Evolutionary conservation across 345 rosid genomes (phyloP).

Genomic region (Angophora floribunda): DNA sequence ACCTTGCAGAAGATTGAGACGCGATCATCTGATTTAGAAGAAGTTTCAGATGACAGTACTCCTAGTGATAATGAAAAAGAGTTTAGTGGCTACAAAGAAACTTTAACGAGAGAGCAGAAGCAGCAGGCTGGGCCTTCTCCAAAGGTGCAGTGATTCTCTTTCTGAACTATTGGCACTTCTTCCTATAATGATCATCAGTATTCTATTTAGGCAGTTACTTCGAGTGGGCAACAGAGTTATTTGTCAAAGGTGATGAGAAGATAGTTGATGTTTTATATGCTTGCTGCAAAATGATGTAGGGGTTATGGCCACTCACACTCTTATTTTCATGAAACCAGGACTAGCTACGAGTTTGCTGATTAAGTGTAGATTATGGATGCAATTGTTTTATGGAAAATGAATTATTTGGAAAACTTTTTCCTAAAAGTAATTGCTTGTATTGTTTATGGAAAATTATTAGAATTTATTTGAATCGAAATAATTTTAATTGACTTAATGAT

Average conservation of each 20-base stretch:
- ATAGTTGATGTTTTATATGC: not conserved
- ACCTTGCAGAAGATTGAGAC: constrained; percentile 10
- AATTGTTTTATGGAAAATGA: not conserved
- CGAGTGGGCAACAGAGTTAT: not conserved
- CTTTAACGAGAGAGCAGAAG: constrained; percentile 1
- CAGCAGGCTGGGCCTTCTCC: constrained; percentile 13
- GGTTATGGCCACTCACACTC: not conserved
- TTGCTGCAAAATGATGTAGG: not conserved
- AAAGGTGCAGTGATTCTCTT: constrained; percentile 8
- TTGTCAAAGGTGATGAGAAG: not conserved
- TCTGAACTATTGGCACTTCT: not conserved
- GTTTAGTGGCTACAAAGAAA: constrained; percentile 3
- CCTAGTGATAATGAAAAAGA: not conserved
- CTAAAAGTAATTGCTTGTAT: not conserved
- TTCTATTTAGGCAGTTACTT: not conserved
- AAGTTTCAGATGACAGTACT: constrained; percentile 4
- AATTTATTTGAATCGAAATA: no score
- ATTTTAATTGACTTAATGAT: no score
- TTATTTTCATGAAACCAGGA: not conserved
- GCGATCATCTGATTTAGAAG: not conserved
- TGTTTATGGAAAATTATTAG: fast-evolving
- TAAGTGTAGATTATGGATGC: not conserved
- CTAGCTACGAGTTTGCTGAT: not conserved
- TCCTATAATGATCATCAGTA: not conserved
- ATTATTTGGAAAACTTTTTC: not conserved